A percentile compares a stretch with the other conserved stretches of the same genome.
Evolutionary conservation across 345 rosid genomes (phyloP).

Genomic region (Cardamine resedifolia): DNA sequence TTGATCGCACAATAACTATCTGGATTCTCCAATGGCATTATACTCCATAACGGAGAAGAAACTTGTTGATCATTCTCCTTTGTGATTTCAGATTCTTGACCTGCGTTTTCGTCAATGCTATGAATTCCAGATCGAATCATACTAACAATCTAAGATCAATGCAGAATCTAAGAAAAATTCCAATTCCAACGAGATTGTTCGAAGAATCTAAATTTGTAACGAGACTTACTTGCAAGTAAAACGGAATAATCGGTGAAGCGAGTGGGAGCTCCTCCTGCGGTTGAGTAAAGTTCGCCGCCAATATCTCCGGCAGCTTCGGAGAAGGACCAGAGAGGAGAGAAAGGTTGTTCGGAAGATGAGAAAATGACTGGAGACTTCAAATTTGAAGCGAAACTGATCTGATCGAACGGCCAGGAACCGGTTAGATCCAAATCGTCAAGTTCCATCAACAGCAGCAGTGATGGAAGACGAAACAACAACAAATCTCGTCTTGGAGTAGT

Average conservation of each 20-base stretch:
- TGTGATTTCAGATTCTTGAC: constrained; percentile 39
- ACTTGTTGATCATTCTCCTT: constrained; percentile 43
- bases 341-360: constrained; percentile 67
- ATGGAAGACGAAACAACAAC: not conserved
- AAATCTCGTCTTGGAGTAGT: not conserved
- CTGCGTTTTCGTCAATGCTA: constrained; percentile 41
- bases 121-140: not conserved
- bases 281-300: constrained; percentile 40
- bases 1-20: constrained; percentile 66
- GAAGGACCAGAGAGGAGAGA: constrained; percentile 94
- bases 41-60: constrained; percentile 53
- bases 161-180: not conserved
- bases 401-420: constrained; percentile 76
- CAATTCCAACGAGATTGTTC: constrained; percentile 29
- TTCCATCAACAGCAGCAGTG: constrained; percentile 39
- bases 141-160: not conserved
- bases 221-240: constrained; percentile 55
- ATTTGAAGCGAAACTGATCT: constrained; percentile 46
- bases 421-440: constrained; percentile 78
- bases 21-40: constrained; percentile 55
- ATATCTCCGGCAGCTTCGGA: constrained; percentile 44
- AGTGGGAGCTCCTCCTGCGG: constrained; percentile 28
- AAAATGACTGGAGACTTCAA: constrained; percentile 58
- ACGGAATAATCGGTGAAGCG: constrained; percentile 50
- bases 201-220: not conserved